Base-by-base conservation (phyloP, 352 stramenopile genomes). In the Paralagenidium karlingii region DNA sequence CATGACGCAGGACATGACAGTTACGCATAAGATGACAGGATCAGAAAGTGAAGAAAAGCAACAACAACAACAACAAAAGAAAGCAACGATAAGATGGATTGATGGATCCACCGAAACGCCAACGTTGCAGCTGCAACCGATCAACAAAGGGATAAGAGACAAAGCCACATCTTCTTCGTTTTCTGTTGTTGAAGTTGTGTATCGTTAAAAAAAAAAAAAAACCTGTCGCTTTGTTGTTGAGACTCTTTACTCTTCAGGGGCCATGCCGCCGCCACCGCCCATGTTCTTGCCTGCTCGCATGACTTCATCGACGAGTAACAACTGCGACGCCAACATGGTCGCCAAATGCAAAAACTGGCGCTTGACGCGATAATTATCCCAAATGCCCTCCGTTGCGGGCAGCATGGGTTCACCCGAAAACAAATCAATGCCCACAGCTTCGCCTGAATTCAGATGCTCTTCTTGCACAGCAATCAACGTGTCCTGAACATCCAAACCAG, bases 281-380 rank as follows among this genome's bases (percentile, higher is more conserved):
- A 98, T 98, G 68, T 97, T 84, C 66, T 97, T 98, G 43, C 96
- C 96, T 30, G 96, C 95, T 47, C 94, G 85, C 91, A 99, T 99
- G 33, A 99, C 96, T 59, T 99, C 95, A 60, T 99, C 96, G 8
- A 99, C 96, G 15, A 99, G 76, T 43, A 99, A 68, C 37, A 99
- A 61, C 62, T 99, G 96, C 38, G 82, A 96, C n/a, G 96, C 95
- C 26, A 99, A 63, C 29, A 97, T 94, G 31, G 94, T 98, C n/a
- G 88, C 80, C 26, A 99, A 69, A 65, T 99, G 94, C 33, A 99
- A 87, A 50, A 94, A 97, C 60, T 99, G 96, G 49, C 94, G 84
- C 76, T 99, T 99, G 38, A 99, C 96, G 41, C 91, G 84, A 66
- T 98, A 96, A 69, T 97, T 98, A 66, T 99, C 82, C 89, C 94